phyloP scores from a whole-genome alignment of 371 early-diverging fungal species.

The Syncephalastrum sp. region DNA sequence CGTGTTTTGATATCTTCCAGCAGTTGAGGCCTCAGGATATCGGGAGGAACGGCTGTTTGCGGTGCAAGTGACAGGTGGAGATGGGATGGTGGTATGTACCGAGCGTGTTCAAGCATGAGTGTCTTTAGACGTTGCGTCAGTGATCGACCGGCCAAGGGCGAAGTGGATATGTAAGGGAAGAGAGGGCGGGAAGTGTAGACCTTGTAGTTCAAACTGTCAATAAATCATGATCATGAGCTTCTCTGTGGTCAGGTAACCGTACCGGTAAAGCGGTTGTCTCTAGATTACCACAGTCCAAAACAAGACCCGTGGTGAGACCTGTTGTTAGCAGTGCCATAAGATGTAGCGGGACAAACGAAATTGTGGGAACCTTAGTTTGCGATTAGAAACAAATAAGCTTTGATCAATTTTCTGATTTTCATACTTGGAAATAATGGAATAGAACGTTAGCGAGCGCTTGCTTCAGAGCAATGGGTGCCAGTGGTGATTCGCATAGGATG shows the following conservation, averaged over 20 bases:
- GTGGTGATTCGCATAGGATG: conserved; percentile 79
- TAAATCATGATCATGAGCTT: not conserved
- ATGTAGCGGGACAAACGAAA: conserved; percentile 79
- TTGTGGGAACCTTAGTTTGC: conserved; percentile 62
- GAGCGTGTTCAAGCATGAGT: conserved; percentile 57
- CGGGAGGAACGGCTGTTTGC: conserved; percentile 37
- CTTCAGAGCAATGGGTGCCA: conserved; percentile 76
- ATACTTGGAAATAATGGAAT: conserved; percentile 77
- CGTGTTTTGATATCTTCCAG: conserved; percentile 75
- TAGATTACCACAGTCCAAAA: conserved; percentile 80
- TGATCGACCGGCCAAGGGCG: conserved; percentile 74
- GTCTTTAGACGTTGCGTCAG: conserved; percentile 58
- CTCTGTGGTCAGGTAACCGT: conserved; percentile 45
- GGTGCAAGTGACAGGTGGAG: conserved; percentile 48
- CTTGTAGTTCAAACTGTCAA: conserved; percentile 28
- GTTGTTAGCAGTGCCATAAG: conserved; percentile 78
- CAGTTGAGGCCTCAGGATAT: conserved; percentile 48
- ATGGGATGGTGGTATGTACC: conserved; percentile 44
- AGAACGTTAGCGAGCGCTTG: conserved; percentile 69
- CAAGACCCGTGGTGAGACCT: conserved; percentile 78
- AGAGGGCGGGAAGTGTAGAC: conserved; percentile 79
- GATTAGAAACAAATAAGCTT: no score
- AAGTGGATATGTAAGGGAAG: conserved; percentile 61
- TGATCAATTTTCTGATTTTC: not conserved
- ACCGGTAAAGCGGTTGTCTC: conserved; percentile 81